Evolutionary conservation across 495 filamentous ascomycete species (phyloP), one percentile per base, ranked within the genome.

Genomic region (Astrocystis sublimbata): DNA sequence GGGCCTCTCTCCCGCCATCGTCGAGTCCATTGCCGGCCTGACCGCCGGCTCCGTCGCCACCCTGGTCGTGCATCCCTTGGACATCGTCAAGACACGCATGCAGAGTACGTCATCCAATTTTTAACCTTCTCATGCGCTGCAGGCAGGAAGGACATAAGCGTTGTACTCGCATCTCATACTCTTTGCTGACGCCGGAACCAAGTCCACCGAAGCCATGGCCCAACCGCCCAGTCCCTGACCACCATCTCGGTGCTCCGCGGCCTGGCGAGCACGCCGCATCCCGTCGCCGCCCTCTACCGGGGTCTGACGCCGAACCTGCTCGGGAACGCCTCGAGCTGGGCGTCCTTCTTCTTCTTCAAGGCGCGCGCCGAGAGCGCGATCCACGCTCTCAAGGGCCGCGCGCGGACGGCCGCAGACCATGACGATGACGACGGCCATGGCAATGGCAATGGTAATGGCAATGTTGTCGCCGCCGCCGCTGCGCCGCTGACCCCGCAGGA

Each of bases 71-170:
- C 90, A 93, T 78, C 94, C 94, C 19, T 82, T 99, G 53, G 94
- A 99, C 76, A 85, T 98, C 60, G 83, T 98, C 68, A 99, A 99
- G 78, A 97, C 92, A 40, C 89, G 94, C 60, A 85, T 99, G 66
- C 94, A 99, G 78, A 85, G 92, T 93, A 75, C 23, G 38, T 53
- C 45, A 13, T 4, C 0, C 21, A 40, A 8, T 49, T 36, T 26
- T 17, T 19, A 33, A 17, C 4, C 31, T 45, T 41, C 26, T 13
- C 21, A 51, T 55, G 42, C 13, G 30, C n/a, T n/a, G n/a, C n/a
- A n/a, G n/a, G n/a, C n/a, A n/a, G n/a, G n/a, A n/a, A n/a, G n/a
- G n/a, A n/a, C n/a, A n/a, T n/a, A n/a, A n/a, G n/a, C n/a, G n/a
- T n/a, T n/a, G n/a, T n/a, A n/a, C n/a, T n/a, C n/a, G n/a, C n/a